A percentile compares a stretch with the other conserved stretches of the same genome.
phyloP scores from a whole-genome alignment of 2,329 filamentous ascomycete genomes.

The Pseudogymnoascus sp. region DNA sequence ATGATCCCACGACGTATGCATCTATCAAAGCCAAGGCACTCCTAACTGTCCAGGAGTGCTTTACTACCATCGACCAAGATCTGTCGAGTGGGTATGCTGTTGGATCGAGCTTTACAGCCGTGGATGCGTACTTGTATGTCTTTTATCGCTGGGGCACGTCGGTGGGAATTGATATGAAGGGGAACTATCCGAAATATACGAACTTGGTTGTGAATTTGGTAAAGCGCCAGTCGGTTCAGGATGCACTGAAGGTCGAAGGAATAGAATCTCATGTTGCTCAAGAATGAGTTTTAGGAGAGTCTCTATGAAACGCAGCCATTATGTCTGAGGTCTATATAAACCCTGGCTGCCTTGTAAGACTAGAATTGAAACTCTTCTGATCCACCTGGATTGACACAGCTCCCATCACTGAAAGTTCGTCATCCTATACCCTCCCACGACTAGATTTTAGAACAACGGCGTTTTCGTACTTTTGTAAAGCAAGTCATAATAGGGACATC shows the following conservation, averaged over 20 bases:
- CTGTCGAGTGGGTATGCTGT: slow-evolving; percentile 21
- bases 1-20: slow-evolving; percentile 16
- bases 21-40: slow-evolving; percentile 19
- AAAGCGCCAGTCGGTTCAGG: slow-evolving; percentile 10
- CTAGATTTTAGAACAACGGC: background rate
- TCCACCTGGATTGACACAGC: background rate
- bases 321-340: background rate
- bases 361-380: background rate
- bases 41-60: slow-evolving; percentile 20
- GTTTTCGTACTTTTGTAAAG: background rate
- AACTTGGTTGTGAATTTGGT: slow-evolving; percentile 15
- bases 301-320: slow-evolving; percentile 9
- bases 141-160: slow-evolving; percentile 27
- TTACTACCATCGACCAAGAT: slow-evolving; percentile 22
- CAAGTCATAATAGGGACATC: background rate
- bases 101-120: slow-evolving; percentile 26
- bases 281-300: background rate
- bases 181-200: slow-evolving; percentile 16
- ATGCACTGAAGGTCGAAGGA: slow-evolving; percentile 10
- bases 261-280: slow-evolving; percentile 12
- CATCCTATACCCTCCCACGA: background rate
- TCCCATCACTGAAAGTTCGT: background rate
- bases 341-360: background rate
- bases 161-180: slow-evolving; percentile 18
- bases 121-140: slow-evolving; percentile 28